Evolutionary conservation across 208 protist species (phyloP).

Genomic region (Trypanosoma caninum): DNA sequence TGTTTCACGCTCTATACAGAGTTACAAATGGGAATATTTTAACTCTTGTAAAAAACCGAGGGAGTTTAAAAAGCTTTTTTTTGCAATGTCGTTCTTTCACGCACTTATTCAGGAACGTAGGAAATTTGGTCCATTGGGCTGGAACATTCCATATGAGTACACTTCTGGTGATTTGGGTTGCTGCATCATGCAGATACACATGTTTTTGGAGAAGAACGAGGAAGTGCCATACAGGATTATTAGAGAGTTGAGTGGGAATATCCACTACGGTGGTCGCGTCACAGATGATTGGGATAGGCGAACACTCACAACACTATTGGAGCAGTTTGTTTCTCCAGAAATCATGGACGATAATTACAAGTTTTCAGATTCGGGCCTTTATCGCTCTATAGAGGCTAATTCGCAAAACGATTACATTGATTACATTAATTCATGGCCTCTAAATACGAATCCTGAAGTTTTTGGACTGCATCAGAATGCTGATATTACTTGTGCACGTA

Average conservation of each 20-base stretch:
- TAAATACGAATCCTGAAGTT: conserved; percentile 93
- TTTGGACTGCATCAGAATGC: conserved; percentile 98
- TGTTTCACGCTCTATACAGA: conserved; percentile 86
- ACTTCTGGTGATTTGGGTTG: conserved; percentile 95
- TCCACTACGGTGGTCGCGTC: conserved; percentile 98
- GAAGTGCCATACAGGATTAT: conserved; percentile 98
- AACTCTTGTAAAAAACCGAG: conserved; percentile 80
- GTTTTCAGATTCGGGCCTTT: conserved; percentile 84
- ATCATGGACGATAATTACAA: conserved; percentile 91
- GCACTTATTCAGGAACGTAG: conserved; percentile 96
- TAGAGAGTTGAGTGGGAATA: conserved; percentile 94
- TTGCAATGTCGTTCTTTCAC: conserved; percentile 98
- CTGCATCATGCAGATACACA: conserved; percentile 90
- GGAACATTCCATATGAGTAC: conserved; percentile 99
- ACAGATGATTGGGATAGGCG: conserved; percentile 98
- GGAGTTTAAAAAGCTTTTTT: conserved; percentile 95
- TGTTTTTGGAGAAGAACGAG: conserved; percentile 97
- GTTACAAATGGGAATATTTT: conserved; percentile 86
- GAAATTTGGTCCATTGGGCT: conserved; percentile 99
- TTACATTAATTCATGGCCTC: conserved; percentile 91
- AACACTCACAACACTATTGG: conserved; percentile 93
- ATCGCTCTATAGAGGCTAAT: conserved; percentile 73
- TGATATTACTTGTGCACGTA: conserved; percentile 95
- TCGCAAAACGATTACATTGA: conserved; percentile 86
- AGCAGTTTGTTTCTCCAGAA: conserved; percentile 86